Percentiles rank a stretch among this genome's conserved stretches.
Evolutionary conservation across 495 filamentous ascomycete genomes (phyloP).

Genomic region (Talaromyces thailandensis): DNA sequence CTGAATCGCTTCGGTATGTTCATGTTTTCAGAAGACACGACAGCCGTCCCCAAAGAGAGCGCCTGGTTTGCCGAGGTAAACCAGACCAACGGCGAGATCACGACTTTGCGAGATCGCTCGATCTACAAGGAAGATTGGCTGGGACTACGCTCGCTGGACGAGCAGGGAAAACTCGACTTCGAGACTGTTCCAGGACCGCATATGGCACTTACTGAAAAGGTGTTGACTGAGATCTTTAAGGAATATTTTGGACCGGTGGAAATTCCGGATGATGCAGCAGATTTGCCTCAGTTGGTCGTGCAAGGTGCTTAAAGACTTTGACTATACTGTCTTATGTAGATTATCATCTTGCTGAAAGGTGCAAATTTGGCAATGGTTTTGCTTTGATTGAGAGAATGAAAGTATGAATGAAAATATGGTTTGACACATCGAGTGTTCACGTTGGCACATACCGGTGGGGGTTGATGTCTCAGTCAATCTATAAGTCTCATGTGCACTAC

Average conservation of each 20-base stretch:
- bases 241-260: conserved; percentile 53
- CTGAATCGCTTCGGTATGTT: conserved; percentile 82
- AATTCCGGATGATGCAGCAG: conserved; percentile 4
- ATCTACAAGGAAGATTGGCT: conserved; percentile 94
- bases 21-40: conserved; percentile 78
- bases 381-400: neutral
- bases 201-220: conserved; percentile 68
- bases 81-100: conserved; percentile 50
- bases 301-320: neutral
- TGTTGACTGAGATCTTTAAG: conserved; percentile 57
- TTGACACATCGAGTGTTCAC: neutral
- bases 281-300: neutral
- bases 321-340: neutral
- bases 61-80: conserved; percentile 88
- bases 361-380: neutral
- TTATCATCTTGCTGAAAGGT: neutral
- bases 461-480: neutral
- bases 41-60: conserved; percentile 84
- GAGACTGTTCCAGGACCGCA: conserved; percentile 60
- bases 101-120: conserved; percentile 55
- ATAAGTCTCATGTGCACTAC: neutral
- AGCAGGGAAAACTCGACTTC: conserved; percentile 72
- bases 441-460: neutral
- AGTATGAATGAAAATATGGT: neutral
- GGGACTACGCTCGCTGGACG: conserved; percentile 72